Percentiles rank a stretch among this genome's conserved stretches.
Evolutionary conservation across 148 eudicot genomes (phyloP).

Genomic region (Spergularia marina): DNA sequence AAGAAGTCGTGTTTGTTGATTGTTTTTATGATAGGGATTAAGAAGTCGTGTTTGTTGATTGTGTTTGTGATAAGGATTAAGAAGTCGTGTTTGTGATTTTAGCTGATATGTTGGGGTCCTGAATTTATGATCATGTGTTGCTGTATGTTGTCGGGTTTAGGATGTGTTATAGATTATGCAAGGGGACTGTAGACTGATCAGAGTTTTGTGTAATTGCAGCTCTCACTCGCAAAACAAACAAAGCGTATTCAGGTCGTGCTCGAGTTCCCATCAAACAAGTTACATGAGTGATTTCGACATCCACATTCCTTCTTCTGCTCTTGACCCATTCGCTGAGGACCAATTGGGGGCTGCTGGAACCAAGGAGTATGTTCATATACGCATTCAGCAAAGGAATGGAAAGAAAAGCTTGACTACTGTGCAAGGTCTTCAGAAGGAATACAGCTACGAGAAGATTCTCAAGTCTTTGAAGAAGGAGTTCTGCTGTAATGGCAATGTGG

Average conservation of each 20-base stretch:
- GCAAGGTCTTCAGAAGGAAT: slow-evolving; percentile 66
- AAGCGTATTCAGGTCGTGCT: neutral
- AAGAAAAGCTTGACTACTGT: slow-evolving; percentile 80
- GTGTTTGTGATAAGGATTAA: too few relatives aligned
- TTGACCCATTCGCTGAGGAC: slow-evolving; percentile 82
- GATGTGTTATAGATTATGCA: neutral
- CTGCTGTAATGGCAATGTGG: slow-evolving; percentile 85
- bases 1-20: too few relatives aligned
- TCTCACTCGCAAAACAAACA: neutral
- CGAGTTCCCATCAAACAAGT: slow-evolving; percentile 29
- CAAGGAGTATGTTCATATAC: slow-evolving; percentile 76
- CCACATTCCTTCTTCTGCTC: slow-evolving; percentile 49
- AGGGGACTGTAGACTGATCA: neutral
- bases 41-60: too few relatives aligned
- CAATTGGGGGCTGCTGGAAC: slow-evolving; percentile 60
- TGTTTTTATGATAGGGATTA: too few relatives aligned
- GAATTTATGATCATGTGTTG: too few relatives aligned
- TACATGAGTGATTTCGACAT: slow-evolving; percentile 82
- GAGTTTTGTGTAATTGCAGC: slow-evolving; percentile 2
- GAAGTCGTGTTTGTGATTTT: too few relatives aligned
- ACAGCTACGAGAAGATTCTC: slow-evolving; percentile 73
- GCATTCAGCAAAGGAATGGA: slow-evolving; percentile 84
- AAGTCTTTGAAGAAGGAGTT: slow-evolving; percentile 74
- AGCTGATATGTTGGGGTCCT: too few relatives aligned
- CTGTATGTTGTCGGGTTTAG: too few relatives aligned